Evolutionary conservation across 345 rosid species (phyloP), one percentile per base, ranked within the genome.

Genomic region (Gossypium australe): DNA sequence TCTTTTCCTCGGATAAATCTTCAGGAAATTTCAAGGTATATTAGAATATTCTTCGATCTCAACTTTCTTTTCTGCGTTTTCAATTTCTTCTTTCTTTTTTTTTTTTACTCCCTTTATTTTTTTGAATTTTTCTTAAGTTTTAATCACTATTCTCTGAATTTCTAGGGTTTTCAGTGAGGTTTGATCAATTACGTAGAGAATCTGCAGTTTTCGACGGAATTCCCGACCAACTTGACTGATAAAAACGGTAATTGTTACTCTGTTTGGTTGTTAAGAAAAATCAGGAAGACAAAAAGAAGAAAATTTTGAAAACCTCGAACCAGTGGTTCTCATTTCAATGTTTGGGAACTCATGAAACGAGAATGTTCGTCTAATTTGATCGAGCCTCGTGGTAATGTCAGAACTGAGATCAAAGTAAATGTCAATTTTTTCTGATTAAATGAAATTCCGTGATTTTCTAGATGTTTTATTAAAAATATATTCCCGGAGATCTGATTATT

Each of bases 241-340:
- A 64, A 17, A 69, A 25, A 27, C 16, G 72, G 41, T 49, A 68
- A 13, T 24, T 27, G 14, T 27, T 9, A 14, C 13, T 68, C 72
- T 69, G 72, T 68, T 68, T 68, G 72, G 45, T 29, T 51, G n/a
- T 11, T 20, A 22, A 61, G 73, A 51, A 78, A 20, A 45, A 45
- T 56, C 48, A 25, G 71, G 59, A 69, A 69, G 45, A 27, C 58
- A 10, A 49, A 52, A 27, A 9, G 4, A 18, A 69, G 22, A 49
- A 27, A 24, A 12, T 34, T 27, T 27, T 27, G 59, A 18, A 69
- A 49, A 25, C 14, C 43, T 51, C 43, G 24, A 51, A 51, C 3
- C 16, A 49, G 2, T 24, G 6, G 43, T 24, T 68, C 9, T 25
- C 29, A 2, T 11, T 67, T 47, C 13, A 4, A 7, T 67, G 43